Conservation (phyloP, 805 yeast genomes). For the Ogataea glucozyma region DNA sequence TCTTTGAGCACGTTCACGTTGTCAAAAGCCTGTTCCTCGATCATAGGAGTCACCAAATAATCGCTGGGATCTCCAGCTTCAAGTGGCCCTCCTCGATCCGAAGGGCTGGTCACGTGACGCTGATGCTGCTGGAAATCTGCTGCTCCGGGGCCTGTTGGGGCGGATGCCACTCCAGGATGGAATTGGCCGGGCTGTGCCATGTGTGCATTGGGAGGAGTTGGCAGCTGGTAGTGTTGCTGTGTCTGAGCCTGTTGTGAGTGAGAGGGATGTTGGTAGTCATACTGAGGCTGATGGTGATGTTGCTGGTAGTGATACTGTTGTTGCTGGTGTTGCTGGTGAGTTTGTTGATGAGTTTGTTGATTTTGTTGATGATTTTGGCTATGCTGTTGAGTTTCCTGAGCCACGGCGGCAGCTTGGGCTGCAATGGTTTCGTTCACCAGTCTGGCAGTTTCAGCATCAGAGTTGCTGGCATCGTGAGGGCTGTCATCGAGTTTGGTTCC, state of each 20-base stretch:
- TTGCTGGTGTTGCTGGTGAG: constrained; percentile 16
- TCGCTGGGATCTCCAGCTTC: constrained; percentile 35
- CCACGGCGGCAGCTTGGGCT: constrained; percentile 27
- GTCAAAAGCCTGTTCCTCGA: constrained; percentile 53
- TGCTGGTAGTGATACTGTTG: constrained; percentile 13
- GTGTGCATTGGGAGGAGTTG: constrained; percentile 8
- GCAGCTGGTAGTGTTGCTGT: constrained; percentile 12
- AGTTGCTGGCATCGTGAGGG: constrained; percentile 5
- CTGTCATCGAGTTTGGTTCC: constrained; percentile 6
- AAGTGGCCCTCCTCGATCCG: constrained; percentile 9
- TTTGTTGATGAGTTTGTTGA: constrained; percentile 15
- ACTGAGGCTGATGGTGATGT: constrained; percentile 14
- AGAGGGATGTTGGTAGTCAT: constrained; percentile 15
- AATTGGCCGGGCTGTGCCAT: constrained; percentile 13
- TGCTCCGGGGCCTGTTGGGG: too few species aligned
- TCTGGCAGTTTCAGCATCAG: constrained; percentile 21
- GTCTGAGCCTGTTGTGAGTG: constrained; percentile 11
- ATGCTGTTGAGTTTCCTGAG: too few species aligned
- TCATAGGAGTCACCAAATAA: constrained; percentile 53
- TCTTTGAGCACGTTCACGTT: constrained; percentile 51
- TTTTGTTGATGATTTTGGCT: too few species aligned
- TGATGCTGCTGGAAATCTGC: constrained; percentile 19
- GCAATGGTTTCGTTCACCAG: constrained; percentile 23
- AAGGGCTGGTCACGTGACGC: too few species aligned
- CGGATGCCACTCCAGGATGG: too few species aligned